Base-by-base conservation (phyloP, 345 rosid genomes). In the Iberis pinnata region DNA sequence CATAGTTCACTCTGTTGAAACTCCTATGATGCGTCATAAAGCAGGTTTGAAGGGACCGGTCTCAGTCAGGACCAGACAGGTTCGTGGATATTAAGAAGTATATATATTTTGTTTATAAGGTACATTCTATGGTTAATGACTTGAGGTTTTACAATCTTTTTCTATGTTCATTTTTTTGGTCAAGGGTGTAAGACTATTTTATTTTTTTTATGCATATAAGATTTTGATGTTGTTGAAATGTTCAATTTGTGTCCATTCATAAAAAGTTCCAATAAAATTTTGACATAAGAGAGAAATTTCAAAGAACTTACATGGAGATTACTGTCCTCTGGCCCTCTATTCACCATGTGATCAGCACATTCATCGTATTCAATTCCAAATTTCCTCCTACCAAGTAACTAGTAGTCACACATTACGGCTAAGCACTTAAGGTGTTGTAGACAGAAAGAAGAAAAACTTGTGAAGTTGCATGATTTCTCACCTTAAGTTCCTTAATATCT, bases 401-500 rank as follows among this genome's bases (percentile, higher is more conserved):
- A 63, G 8, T 25, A 45, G 58, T 64, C 40, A 53, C 55, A 56
- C 56, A 51, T 12, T 20, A 49, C 27, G 4, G 27, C 44, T 14
- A 32, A 32, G 7, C 38, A 62, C 38, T 38, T 25, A 50, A 29
- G 2, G 10, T 13, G n/a, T 12, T 10, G 16, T 12, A 51, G 13
- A 42, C 10, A 45, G 22, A 41, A 18, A 7, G 26, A 29, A 54
- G 39, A 38, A 37, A 33, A 68, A 14, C 53, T 18, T 33, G 32
- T 6, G 60, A 13, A 29, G 9, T 40, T 24, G 15, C 3, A 18
- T 38, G 9, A 4, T 12, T 43, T 11, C 43, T 42, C 52, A 88
- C 97, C 95, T 88, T 92, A 22, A 92, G 73, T 73, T 88, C 87
- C 76, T 80, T 88, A 22, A 74, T 75, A 72, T 88, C 79, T 74